Evolutionary conservation across 2,329 filamentous ascomycete genomes (phyloP).

Genomic region (Ceratocystis papillata): DNA sequence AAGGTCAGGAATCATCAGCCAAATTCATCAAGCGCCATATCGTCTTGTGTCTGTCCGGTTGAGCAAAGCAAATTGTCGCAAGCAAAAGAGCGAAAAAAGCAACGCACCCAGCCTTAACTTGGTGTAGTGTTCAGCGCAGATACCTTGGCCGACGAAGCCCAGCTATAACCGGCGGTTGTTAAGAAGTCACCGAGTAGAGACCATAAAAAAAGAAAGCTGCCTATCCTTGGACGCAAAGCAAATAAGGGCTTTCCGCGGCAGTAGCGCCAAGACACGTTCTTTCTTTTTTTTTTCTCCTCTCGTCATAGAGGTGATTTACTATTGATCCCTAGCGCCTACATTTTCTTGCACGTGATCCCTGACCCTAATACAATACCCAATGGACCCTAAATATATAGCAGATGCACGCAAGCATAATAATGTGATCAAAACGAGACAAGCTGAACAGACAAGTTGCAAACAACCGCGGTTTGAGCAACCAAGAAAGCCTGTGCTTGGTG

Average conservation of each 20-base stretch:
- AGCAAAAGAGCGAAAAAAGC: neutral
- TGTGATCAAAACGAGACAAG: no score
- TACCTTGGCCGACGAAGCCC: conserved; percentile 18
- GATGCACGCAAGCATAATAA: no score
- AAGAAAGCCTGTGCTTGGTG: neutral
- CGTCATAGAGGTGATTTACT: no score
- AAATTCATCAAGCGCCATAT: neutral
- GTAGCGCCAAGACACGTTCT: neutral
- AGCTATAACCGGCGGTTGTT: conserved; percentile 22
- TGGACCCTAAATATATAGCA: no score
- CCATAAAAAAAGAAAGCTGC: neutral
- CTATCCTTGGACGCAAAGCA: neutral
- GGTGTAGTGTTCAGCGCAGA: neutral
- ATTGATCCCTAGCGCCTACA: no score
- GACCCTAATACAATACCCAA: no score
- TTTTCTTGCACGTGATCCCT: no score
- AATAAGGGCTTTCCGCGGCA: neutral
- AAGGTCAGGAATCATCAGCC: neutral
- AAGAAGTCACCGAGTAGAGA: neutral
- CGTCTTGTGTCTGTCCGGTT: neutral
- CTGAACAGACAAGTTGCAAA: no score
- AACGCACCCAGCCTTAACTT: neutral
- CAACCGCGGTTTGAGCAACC: no score
- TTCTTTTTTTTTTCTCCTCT: no score
- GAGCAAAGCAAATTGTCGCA: neutral